Evolutionary conservation across 2,329 filamentous ascomycete species (phyloP).

Genomic region (Berkeleyomyces rouxiae): DNA sequence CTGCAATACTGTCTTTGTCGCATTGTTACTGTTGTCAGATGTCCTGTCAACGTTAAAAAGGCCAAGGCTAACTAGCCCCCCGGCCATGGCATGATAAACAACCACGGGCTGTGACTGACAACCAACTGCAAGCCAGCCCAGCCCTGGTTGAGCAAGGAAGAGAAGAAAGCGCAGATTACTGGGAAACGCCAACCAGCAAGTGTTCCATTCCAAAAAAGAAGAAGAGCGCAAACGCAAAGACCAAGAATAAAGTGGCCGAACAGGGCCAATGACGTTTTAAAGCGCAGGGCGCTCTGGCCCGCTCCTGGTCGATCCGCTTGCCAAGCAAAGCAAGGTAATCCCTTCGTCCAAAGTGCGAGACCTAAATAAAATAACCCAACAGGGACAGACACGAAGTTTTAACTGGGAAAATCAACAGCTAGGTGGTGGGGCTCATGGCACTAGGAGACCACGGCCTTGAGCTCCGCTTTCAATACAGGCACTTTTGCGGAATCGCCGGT

Average conservation of each 20-base stretch:
- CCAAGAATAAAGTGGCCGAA: background rate
- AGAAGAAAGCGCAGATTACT: background rate
- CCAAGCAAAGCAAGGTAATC: background rate
- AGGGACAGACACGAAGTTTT: background rate
- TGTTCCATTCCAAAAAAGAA: background rate
- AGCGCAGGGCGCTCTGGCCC: background rate
- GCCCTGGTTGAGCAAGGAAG: background rate
- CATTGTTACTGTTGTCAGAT: background rate
- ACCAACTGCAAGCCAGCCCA: background rate
- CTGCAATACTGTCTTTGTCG: background rate
- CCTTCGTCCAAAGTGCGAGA: background rate
- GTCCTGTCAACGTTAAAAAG: background rate
- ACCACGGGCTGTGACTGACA: no score
- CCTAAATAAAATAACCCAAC: background rate
- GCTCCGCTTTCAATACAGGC: background rate
- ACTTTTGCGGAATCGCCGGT: background rate
- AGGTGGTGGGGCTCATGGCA: background rate
- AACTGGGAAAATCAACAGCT: background rate
- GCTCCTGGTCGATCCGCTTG: background rate
- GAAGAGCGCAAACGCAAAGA: background rate
- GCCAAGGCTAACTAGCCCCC: background rate
- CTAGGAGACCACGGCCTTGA: background rate
- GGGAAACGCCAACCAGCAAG: background rate
- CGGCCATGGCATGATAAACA: no score
- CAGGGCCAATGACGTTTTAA: constrained; percentile 2